Conservation (phyloP, 2,329 filamentous ascomycete species). For the Xenoacremonium recifei region DNA sequence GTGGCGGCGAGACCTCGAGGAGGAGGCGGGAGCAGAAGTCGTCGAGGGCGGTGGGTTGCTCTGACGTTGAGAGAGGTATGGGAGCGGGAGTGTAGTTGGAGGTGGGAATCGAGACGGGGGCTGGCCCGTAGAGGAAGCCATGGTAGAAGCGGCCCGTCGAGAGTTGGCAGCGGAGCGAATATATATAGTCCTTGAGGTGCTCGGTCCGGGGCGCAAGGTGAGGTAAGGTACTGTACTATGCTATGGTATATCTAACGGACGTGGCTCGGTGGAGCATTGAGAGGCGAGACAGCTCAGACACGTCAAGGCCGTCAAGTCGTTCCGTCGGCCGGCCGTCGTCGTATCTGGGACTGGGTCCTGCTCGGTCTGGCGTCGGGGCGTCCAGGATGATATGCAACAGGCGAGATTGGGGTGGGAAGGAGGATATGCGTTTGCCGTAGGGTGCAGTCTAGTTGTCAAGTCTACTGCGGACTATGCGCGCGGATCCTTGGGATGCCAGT, state of each 20-base stretch:
- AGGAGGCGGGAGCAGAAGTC: constrained; percentile 23
- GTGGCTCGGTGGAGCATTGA: constrained; percentile 25
- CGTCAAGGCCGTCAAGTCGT: not conserved
- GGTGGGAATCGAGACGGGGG: constrained; percentile 16
- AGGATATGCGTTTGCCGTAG: not conserved
- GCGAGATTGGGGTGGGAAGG: not conserved
- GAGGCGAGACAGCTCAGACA: constrained; percentile 7
- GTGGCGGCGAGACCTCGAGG: constrained; percentile 29
- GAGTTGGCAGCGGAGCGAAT: constrained; percentile 17
- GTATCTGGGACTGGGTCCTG: not conserved
- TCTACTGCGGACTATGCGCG: too few relatives aligned
- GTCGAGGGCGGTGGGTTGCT: constrained; percentile 14
- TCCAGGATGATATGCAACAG: constrained; percentile 3
- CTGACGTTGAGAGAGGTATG: constrained; percentile 7
- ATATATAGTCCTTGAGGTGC: constrained; percentile 11
- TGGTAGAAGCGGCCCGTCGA: constrained; percentile 11
- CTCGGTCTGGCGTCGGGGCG: not conserved
- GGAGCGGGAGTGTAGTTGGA: constrained; percentile 2
- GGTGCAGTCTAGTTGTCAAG: too few relatives aligned
- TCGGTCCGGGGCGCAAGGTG: constrained; percentile 9
- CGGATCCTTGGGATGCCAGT: too few relatives aligned
- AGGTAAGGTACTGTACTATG: constrained; percentile 15
- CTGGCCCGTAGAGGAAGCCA: constrained; percentile 16
- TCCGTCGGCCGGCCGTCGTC: not conserved
- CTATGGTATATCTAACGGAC: too few relatives aligned